phyloP scores from a whole-genome alignment of 495 filamentous ascomycete genomes.

The Astrothelium macrocarpum region DNA sequence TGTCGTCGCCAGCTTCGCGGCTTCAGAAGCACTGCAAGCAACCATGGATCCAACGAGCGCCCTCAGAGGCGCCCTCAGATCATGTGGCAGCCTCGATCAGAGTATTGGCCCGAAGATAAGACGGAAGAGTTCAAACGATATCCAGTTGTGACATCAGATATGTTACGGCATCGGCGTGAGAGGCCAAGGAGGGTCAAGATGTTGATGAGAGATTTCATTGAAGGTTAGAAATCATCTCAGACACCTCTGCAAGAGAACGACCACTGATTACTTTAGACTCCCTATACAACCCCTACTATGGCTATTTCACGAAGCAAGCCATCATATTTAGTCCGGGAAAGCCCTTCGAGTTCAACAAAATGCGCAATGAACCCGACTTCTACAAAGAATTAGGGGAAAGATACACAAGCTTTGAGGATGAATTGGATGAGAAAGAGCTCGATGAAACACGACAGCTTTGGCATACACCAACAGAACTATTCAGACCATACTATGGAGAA shows the following conservation, averaged over 20 bases:
- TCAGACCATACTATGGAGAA: constrained; percentile 93
- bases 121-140: constrained; percentile 67
- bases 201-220: constrained; percentile 93
- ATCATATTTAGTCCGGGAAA: constrained; percentile 90
- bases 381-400: constrained; percentile 60
- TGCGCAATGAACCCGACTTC: constrained; percentile 79
- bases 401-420: constrained; percentile 85
- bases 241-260: neutral
- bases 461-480: constrained; percentile 97
- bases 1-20: neutral
- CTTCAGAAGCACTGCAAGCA: neutral
- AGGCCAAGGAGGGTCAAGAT: constrained; percentile 88
- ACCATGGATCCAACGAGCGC: constrained; percentile 16
- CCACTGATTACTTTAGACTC: constrained; percentile 52
- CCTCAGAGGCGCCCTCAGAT: constrained; percentile 41
- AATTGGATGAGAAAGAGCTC: constrained; percentile 56
- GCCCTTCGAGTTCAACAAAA: constrained; percentile 79
- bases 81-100: constrained; percentile 72
- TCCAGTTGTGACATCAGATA: constrained; percentile 74
- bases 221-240: constrained; percentile 47
- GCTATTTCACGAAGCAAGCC: constrained; percentile 95
- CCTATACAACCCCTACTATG: constrained; percentile 93
- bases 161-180: constrained; percentile 58
- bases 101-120: constrained; percentile 62
- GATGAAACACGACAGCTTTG: constrained; percentile 85